Evolutionary conservation across 2,329 filamentous ascomycete genomes (phyloP).

Genomic region (Didymella pinodella): DNA sequence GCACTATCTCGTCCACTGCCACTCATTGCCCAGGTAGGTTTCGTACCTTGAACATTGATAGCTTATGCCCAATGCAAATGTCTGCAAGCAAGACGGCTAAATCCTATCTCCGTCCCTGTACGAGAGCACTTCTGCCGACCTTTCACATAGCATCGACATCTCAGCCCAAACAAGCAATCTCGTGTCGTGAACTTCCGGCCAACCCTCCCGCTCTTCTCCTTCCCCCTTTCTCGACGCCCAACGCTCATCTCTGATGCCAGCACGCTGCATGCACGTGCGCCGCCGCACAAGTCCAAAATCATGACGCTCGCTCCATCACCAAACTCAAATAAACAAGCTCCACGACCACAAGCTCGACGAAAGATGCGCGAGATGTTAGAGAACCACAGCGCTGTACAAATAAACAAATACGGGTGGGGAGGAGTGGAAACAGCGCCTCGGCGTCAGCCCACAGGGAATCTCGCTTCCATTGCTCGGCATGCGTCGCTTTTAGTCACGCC

Average conservation of each 20-base stretch:
- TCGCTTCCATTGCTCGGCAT: conserved; percentile 20
- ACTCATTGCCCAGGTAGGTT: neutral
- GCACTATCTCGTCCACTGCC: neutral
- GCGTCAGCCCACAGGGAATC: conserved; percentile 7
- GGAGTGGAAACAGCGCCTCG: conserved; percentile 30
- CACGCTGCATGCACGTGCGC: conserved; percentile 6
- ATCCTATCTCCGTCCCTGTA: neutral
- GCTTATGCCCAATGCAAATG: neutral
- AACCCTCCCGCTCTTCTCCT: neutral
- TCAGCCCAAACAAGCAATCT: neutral
- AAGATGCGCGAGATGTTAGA: conserved; percentile 1
- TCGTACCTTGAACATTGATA: neutral
- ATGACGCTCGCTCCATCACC: conserved; percentile 5
- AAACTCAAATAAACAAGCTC: neutral
- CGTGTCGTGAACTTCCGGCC: neutral
- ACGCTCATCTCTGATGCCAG: neutral
- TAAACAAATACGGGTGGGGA: conserved; percentile 39
- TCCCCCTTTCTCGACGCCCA: conserved; percentile 5
- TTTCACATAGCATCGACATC: neutral
- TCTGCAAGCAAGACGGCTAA: neutral
- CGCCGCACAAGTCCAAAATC: neutral
- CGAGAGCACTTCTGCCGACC: neutral
- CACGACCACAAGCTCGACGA: conserved; percentile 1
- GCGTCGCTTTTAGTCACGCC: conserved; percentile 28
- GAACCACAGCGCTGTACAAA: conserved; percentile 21